These are phyloP conservation scores for Retiboletus fuscus DNA, from an alignment of 1,284 basidiomycete genomes.

Conservation along the genomic window DNA sequence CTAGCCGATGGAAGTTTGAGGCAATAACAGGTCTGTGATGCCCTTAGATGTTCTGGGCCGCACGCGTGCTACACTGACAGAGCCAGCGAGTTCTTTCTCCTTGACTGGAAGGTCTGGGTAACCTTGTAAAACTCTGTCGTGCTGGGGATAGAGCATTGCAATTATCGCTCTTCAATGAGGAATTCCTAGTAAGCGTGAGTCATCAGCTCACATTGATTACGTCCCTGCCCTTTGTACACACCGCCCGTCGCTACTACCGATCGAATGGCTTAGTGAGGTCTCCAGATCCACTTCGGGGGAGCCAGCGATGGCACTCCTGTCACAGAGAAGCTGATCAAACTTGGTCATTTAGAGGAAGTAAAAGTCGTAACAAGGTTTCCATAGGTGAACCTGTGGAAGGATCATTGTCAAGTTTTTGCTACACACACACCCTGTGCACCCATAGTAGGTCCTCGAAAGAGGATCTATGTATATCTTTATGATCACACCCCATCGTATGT, in stretches of 20 bases:
- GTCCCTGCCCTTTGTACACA: constrained; percentile 32
- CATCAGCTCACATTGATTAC: constrained; percentile 28
- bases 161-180: constrained; percentile 74
- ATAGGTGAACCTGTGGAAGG: constrained; percentile 75
- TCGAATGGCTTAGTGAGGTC: constrained; percentile 70
- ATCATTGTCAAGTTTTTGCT: constrained; percentile 54
- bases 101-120: constrained; percentile 69
- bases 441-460: constrained; percentile 17
- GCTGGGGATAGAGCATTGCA: constrained; percentile 73
- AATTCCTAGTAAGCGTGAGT: constrained; percentile 71
- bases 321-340: constrained; percentile 65
- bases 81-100: constrained; percentile 62
- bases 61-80: constrained; percentile 65
- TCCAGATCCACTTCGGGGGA: constrained; percentile 66
- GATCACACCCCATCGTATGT: background rate
- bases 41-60: constrained; percentile 69
- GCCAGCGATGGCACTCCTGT: constrained; percentile 62
- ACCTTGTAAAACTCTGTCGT: constrained; percentile 70
- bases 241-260: constrained; percentile 47
- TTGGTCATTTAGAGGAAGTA: constrained; percentile 76
- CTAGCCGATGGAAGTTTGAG: constrained; percentile 67
- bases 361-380: constrained; percentile 77
- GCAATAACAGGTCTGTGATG: constrained; percentile 71
- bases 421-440: constrained; percentile 21
- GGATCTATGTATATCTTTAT: constrained; percentile 13